These are phyloP conservation scores for Nepenthes mirabilis DNA, from an alignment of 148 eudicot genomes.

Conservation along the genomic window DNA sequence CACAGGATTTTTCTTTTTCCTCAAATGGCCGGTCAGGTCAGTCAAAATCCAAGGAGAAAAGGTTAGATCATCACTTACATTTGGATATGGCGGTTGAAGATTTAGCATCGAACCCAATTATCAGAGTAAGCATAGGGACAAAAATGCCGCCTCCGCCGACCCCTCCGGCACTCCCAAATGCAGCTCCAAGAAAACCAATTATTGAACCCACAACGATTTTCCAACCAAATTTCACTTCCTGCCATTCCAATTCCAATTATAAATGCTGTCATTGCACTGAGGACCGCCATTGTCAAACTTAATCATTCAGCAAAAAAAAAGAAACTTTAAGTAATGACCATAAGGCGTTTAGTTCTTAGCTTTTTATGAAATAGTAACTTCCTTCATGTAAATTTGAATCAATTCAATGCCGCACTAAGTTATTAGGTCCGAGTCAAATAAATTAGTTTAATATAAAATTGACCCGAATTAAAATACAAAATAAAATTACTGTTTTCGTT, in stretches of 20 bases:
- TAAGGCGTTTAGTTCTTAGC: too few species aligned
- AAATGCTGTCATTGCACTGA: neutral
- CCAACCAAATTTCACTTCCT: slow-evolving; percentile 79
- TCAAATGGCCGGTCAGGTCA: too few species aligned
- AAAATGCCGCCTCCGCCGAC: slow-evolving; percentile 98
- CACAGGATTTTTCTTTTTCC: too few species aligned
- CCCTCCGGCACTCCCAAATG: slow-evolving; percentile 98
- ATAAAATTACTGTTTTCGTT: too few species aligned
- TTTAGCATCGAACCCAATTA: slow-evolving; percentile 87
- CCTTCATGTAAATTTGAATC: too few species aligned
- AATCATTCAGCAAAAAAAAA: neutral
- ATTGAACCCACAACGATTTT: slow-evolving; percentile 49
- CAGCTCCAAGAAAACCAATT: slow-evolving; percentile 81
- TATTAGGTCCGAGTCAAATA: too few species aligned
- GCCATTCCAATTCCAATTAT: slow-evolving; percentile 4
- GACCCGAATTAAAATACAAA: too few species aligned
- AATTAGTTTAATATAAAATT: too few species aligned
- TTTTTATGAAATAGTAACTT: too few species aligned
- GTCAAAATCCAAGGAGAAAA: too few species aligned
- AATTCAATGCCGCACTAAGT: too few species aligned
- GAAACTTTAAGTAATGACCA: too few species aligned
- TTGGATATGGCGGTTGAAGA: slow-evolving; percentile 93
- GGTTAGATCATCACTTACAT: slow-evolving; percentile 32
- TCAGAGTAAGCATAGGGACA: slow-evolving; percentile 84
- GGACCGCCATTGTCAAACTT: neutral